Base-by-base conservation (phyloP, 306 rosid species). In the Vigna angularis region DNA sequence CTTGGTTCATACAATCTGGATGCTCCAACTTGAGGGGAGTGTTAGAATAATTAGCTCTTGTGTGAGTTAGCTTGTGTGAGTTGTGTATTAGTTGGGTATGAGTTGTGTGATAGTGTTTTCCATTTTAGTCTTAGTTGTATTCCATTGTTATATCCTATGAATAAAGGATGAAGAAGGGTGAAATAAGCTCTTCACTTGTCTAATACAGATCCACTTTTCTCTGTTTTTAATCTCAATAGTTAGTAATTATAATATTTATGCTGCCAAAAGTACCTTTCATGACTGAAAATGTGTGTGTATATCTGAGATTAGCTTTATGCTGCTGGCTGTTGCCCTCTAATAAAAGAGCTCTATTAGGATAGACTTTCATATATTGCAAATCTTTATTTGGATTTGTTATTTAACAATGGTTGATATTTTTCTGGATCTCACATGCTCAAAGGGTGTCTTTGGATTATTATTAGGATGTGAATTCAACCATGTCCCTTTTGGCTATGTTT, bases 381-480 rank as follows among this genome's bases (percentile, higher is more conserved):
- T 77, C 75, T 71, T 70, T 12, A 56, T 55, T 47, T 78, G 44
- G 56, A 65, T 76, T 65, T 49, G 24, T 9, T 49, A 52, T 65
- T 58, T 0, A 59, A 34, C 59, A 59, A 62, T 74, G 34, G 16
- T 59, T 67, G 70, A 30, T 47, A 30, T 79, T 79, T 66, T 12
- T 53, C 16, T 58, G 3, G 26, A 62, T 76, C 18, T 70, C 71
- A 18, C 57, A 57, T 70, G 53, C 71, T 44, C 42, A 2, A 1
- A 52, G 50, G 63, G 74, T 50, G 68, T 61, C 76, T 72, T 53
- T 75, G 18, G 22, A 51, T 66, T 71, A 61, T 78, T 16, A 34
- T 11, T 58, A 13, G 22, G 42, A 58, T 49, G 47, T 45, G 38
- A 57, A 24, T 16, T n/a, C 69, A 49, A 62, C 45, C 68, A 62